Evolutionary conservation across 345 rosid species (phyloP), one percentile per base, ranked within the genome.

Genomic region (Rubroshorea leprosula): DNA sequence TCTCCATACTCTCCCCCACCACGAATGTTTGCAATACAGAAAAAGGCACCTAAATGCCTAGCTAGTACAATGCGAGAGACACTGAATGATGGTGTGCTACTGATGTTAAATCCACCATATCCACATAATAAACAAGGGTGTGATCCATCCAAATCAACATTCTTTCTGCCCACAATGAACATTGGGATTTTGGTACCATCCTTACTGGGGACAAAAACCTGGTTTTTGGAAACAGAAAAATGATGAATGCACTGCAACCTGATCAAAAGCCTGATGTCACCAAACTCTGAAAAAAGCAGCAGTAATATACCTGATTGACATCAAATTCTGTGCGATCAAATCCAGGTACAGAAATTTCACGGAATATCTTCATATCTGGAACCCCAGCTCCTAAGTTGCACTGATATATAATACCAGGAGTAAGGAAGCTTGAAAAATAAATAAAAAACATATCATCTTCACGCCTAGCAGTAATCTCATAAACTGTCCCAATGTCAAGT

Each of bases 1-100:
- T 89, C 94, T 46, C 97, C 99, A 51, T 93, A 89, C 72, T 89
- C 99, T 58, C 97, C 99, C 27, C 99, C 99, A 27, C 99, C 99
- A 18, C 97, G 97, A 20, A 89, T 79, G 66, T 83, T 93, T 55
- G 94, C 96, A 60, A 93, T 62, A 70, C 96, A 89, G 69, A 59
- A 78, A 53, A 93, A 85, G 55, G 69, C 83, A 63, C 96, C 97
- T 38, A 93, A 75, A 74, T 93, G 84, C 66, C 80, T 83, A 25
- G 74, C 62, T n/a, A 87, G 94, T 44, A 82, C 78, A 8, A 72
- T 75, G 3, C 97, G 95, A 38, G 74, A 67, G 15, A 78, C 83
- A 49, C 79, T 82, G 47, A 89, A 93, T 22, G 77, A 81, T 4
- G 97, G 97, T 3, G 95, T 89, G 27, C 82, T 55, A 67, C 85